Percentiles rank a stretch among this genome's conserved stretches.
Conservation (phyloP, 1,284 basidiomycete genomes). For the Naganishia cerealis region DNA sequence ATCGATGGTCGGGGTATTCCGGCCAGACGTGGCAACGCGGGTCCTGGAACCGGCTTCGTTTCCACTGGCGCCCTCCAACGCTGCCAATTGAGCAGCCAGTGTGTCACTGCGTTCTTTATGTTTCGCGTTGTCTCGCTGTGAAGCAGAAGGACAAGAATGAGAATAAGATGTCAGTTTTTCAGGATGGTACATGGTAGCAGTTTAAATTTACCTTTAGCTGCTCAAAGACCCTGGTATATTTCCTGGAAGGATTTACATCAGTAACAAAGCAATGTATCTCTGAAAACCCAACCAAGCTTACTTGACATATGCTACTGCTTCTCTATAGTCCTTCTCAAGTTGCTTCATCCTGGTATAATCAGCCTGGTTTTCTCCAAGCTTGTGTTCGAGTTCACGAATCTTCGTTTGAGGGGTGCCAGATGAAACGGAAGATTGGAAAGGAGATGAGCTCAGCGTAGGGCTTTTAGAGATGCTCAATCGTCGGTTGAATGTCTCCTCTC, state of each 20-base stretch:
- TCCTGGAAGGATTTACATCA: constrained; percentile 36
- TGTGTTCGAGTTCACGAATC: constrained; percentile 61
- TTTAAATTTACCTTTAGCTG: constrained; percentile 72
- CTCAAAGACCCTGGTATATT: constrained; percentile 78
- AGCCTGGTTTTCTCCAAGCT: constrained; percentile 73
- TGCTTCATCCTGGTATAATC: constrained; percentile 67
- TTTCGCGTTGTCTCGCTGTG: constrained; percentile 75
- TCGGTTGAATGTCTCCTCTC: constrained; percentile 60
- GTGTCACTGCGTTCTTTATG: constrained; percentile 76
- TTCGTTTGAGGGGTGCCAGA: constrained; percentile 43
- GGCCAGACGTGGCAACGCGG: constrained; percentile 67
- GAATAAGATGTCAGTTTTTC: not conserved
- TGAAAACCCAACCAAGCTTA: constrained; percentile 56
- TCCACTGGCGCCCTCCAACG: constrained; percentile 62
- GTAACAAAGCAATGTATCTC: constrained; percentile 19
- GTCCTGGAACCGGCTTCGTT: constrained; percentile 62
- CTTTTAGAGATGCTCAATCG: constrained; percentile 33
- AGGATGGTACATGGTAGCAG: constrained; percentile 17
- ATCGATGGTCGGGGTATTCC: constrained; percentile 71
- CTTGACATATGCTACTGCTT: constrained; percentile 88
- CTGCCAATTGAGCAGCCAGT: constrained; percentile 77
- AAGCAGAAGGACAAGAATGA: not conserved
- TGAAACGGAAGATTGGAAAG: constrained; percentile 44
- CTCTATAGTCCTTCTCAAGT: constrained; percentile 91
- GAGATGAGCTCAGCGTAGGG: constrained; percentile 53